Evolutionary conservation across 176 grass and related monocot genomes (phyloP).

Genomic region (Sorghum bicolor): Sorghum_bicolor_NCBIv3 NC_012878.2:49880001-49880500

Average conservation of each 20-base stretch:
- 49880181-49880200: neutral
- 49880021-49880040: neutral
- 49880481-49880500: neutral
- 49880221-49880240: neutral
- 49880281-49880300: neutral
- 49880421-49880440: no score
- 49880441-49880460: neutral
- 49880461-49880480: neutral
- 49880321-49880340: neutral
- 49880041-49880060: neutral
- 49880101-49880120: neutral
- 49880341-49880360: neutral
- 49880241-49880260: neutral
- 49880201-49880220: neutral
- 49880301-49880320: neutral
- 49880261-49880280: neutral
- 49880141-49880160: neutral
- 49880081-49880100: slow-evolving; percentile 6
- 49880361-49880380: no score
- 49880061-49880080: neutral
- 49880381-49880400: no score
- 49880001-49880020: neutral
- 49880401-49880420: no score
- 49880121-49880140: neutral
- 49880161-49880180: neutral